Base-by-base conservation (phyloP, 106 monocot species). In the Xerophyta viscosa region DNA sequence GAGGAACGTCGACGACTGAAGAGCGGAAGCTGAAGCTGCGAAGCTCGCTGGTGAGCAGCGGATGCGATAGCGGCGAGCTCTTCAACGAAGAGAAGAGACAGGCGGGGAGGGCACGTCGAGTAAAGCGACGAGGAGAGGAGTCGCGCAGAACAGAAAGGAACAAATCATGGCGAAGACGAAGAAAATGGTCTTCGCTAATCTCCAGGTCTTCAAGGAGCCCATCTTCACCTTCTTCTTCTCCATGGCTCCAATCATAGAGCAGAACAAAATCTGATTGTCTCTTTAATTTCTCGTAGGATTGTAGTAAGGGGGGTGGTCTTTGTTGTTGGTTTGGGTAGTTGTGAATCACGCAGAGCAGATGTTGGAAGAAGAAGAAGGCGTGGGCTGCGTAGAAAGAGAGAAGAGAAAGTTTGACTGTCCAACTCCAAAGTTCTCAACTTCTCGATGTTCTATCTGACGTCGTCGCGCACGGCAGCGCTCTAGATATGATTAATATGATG, bases 1-100 rank as follows among this genome's bases (percentile, higher is more conserved):
- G 17, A 9, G 78, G 81, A 23, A 84, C 14, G 66, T 85, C 84
- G 57, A 74, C 68, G 46, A 91, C 54, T 0, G 84, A 80, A 13
- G 56, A 6, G 3, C 61, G 49, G 69, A 85, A 78, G 41, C 66
- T 55, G 58, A 63, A 84, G 24, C 3, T 33, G 36, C 33, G 56
- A 20, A 77, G 24, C 57, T 77, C 66, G 20, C 41, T 43, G 0
- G 47, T 18, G 55, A 50, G 20, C 12, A 41, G 9, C 39, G 53
- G 24, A 29, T 20, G 22, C 4, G 57, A 54, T 18, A 41, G 23
- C 25, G 9, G n/a, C 28, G 44, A 41, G 25, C 23, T 33, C 17
- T 66, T 6, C 15, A 39, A 39, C 10, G 39, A 39, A 8, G 69
- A 61, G 11, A 71, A 51, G 4, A 71, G 25, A 23, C 72, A 24